These are phyloP conservation scores for Apiospora kogelbergensis DNA, from an alignment of 2,329 filamentous ascomycete genomes.

Conservation along the genomic window DNA sequence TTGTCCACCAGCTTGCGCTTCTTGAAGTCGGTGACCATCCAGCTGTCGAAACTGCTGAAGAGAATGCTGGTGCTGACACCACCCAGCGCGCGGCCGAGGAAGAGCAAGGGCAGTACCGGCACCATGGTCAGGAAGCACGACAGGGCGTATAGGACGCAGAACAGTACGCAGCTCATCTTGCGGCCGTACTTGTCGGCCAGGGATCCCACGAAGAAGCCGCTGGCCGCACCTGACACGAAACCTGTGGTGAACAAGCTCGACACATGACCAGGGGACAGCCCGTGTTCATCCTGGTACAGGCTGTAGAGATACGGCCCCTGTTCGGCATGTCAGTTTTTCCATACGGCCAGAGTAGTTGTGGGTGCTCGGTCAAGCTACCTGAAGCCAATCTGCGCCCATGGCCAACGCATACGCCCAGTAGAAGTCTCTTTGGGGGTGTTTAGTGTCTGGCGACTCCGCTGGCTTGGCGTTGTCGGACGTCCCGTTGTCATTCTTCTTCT, in stretches of 20 bases:
- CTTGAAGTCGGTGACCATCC: conserved; percentile 59
- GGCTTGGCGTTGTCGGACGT: conserved; percentile 15
- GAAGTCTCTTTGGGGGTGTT: conserved; percentile 39
- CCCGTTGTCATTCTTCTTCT: conserved; percentile 13
- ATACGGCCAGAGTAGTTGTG: not conserved
- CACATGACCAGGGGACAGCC: conserved; percentile 20
- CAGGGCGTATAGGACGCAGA: conserved; percentile 51
- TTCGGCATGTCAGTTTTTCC: not conserved
- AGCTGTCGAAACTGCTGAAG: conserved; percentile 59
- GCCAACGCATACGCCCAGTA: conserved; percentile 44
- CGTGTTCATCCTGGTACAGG: conserved; percentile 28
- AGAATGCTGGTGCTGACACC: conserved; percentile 57
- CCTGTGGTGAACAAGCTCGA: conserved; percentile 44
- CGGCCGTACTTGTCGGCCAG: conserved; percentile 47
- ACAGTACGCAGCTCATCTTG: conserved; percentile 50
- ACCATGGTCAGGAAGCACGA: conserved; percentile 54
- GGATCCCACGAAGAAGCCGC: conserved; percentile 39
- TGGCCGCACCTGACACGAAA: conserved; percentile 49
- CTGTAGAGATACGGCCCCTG: conserved; percentile 30
- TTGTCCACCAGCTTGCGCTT: conserved; percentile 42
- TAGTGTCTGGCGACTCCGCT: conserved; percentile 23
- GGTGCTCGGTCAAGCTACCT: conserved; percentile 27
- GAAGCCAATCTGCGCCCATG: conserved; percentile 46
- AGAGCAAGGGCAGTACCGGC: conserved; percentile 42
- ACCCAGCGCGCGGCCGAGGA: conserved; percentile 53